phyloP scores from a whole-genome alignment of 805 yeast species.

The Saccharomycopsis sp. region DNA sequence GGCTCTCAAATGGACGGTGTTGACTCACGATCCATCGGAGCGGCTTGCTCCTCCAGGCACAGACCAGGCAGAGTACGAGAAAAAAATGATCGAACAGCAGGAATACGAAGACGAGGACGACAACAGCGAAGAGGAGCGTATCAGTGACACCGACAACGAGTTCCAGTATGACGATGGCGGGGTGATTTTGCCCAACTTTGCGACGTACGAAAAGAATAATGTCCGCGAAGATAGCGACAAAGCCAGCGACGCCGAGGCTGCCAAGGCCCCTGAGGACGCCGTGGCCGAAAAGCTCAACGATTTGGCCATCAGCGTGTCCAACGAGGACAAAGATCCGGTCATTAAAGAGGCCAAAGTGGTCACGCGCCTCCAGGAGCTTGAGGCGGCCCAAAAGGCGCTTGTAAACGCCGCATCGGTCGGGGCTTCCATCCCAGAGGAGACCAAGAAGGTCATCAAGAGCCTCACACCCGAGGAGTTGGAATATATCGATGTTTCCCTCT shows the following conservation, averaged over 20 bases:
- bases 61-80: slow-evolving; percentile 2
- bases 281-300: background rate
- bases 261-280: background rate
- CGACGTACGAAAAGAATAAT: slow-evolving; percentile 24
- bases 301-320: slow-evolving; percentile 32
- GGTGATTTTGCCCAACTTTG: slow-evolving; percentile 50
- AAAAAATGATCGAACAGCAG: background rate
- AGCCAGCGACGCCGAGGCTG: background rate
- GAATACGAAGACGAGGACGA: slow-evolving; percentile 9
- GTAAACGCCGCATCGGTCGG: slow-evolving; percentile 28
- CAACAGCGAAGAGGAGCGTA: slow-evolving; percentile 50
- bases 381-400: slow-evolving; percentile 53
- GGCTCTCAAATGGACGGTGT: slow-evolving; percentile 55
- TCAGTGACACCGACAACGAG: slow-evolving; percentile 51
- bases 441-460: slow-evolving; percentile 34
- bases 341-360: slow-evolving; percentile 32
- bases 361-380: slow-evolving; percentile 43
- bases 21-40: slow-evolving; percentile 70
- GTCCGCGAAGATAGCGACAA: background rate
- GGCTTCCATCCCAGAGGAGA: slow-evolving; percentile 30
- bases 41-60: slow-evolving; percentile 31
- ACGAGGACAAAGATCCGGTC: slow-evolving; percentile 23
- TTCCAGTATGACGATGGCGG: slow-evolving; percentile 53
- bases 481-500: slow-evolving; percentile 23
- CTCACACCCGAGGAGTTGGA: slow-evolving; percentile 30